A percentile compares a stretch with the other conserved stretches of the same genome.
These are phyloP conservation scores for Babesia bovis DNA, from an alignment of 169 alveolate species.

Conservation along the genomic window DNA sequence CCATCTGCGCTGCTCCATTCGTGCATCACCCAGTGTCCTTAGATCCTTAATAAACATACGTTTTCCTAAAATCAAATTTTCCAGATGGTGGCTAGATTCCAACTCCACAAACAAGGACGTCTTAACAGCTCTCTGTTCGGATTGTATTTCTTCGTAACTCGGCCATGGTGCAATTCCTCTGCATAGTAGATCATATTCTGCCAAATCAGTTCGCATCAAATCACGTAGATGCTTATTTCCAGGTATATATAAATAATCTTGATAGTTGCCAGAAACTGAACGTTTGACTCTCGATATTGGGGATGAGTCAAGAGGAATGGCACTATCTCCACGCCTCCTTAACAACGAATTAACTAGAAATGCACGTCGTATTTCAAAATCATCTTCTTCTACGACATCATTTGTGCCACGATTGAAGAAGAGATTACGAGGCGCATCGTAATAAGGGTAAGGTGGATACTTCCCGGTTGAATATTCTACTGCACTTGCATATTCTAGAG, in stretches of 20 bases:
- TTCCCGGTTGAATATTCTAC: background rate
- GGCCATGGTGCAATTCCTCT: slow-evolving; percentile 80
- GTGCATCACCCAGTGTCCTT: slow-evolving; percentile 72
- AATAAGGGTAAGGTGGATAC: slow-evolving; percentile 67
- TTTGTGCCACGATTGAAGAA: slow-evolving; percentile 24
- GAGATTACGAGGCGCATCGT: slow-evolving; percentile 66
- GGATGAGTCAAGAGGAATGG: slow-evolving; percentile 35
- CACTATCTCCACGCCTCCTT: slow-evolving; percentile 20
- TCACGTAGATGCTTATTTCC: slow-evolving; percentile 23
- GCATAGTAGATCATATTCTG: slow-evolving; percentile 71
- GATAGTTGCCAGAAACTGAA: slow-evolving; percentile 32
- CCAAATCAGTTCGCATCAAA: slow-evolving; percentile 65
- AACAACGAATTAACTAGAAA: slow-evolving; percentile 41
- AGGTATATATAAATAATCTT: slow-evolving; percentile 30
- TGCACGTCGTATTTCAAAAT: slow-evolving; percentile 11
- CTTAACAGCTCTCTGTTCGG: slow-evolving; percentile 36
- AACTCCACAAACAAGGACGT: slow-evolving; percentile 49
- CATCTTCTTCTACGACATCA: slow-evolving; percentile 8
- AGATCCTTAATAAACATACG: slow-evolving; percentile 41
- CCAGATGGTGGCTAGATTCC: slow-evolving; percentile 35
- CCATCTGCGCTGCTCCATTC: slow-evolving; percentile 73
- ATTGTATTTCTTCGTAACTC: slow-evolving; percentile 55
- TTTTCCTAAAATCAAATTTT: slow-evolving; percentile 31
- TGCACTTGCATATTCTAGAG: background rate
- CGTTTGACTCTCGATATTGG: slow-evolving; percentile 63